phyloP scores from a whole-genome alignment of 2,329 filamentous ascomycete genomes.

The Paracoccidioides lutzii region DNA sequence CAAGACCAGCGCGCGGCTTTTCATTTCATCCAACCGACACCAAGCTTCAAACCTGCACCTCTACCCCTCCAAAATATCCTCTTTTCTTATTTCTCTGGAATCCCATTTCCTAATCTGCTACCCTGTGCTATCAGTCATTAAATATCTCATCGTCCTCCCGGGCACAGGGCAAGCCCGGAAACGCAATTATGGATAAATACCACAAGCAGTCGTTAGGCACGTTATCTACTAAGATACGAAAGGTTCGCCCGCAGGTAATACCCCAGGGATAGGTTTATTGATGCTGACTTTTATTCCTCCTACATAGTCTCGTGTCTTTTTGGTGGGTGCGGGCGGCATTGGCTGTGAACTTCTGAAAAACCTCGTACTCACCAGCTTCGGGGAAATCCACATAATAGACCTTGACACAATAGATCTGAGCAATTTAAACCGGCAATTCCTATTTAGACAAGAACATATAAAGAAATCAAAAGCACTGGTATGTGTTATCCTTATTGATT shows the following conservation, averaged over 20 bases:
- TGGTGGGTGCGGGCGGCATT: constrained; percentile 94
- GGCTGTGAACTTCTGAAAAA: constrained; percentile 97
- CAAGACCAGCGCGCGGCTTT: background rate
- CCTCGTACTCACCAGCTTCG: constrained; percentile 80
- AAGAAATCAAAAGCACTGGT: constrained; percentile 93
- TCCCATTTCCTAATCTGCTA: background rate
- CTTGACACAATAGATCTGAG: constrained; percentile 97
- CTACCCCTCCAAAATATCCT: background rate
- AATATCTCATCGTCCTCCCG: background rate
- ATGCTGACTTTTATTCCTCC: constrained; percentile 4
- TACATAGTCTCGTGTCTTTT: constrained; percentile 65
- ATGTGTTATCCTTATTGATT: constrained; percentile 23
- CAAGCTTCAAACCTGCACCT: background rate
- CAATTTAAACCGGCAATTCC: constrained; percentile 94
- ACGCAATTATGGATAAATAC: constrained; percentile 25
- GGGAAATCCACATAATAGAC: constrained; percentile 87
- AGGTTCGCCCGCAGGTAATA: constrained; percentile 20
- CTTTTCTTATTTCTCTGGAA: background rate
- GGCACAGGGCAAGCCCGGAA: background rate
- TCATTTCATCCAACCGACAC: background rate
- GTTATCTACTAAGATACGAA: constrained; percentile 27
- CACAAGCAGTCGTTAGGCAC: constrained; percentile 33
- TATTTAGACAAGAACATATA: constrained; percentile 93
- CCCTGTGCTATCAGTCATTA: background rate
- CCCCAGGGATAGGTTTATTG: background rate